Conservation (phyloP, 306 rosid genomes). For the Trifolium dubium region DNA sequence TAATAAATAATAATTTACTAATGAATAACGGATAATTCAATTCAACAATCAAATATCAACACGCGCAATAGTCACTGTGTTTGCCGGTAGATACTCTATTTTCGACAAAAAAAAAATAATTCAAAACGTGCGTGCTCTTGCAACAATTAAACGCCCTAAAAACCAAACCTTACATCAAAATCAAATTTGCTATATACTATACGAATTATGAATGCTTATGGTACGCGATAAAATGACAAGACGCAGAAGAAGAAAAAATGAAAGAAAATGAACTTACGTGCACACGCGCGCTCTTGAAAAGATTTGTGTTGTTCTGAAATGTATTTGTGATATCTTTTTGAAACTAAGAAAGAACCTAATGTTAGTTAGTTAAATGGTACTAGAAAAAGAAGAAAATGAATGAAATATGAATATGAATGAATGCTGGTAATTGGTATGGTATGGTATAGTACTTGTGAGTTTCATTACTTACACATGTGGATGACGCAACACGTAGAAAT, state of each 20-base stretch:
- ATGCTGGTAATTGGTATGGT: constrained; percentile 11
- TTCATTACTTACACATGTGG: constrained; percentile 37
- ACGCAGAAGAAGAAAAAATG: constrained; percentile 1
- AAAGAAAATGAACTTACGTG: constrained; percentile 44
- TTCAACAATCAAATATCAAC: too few relatives aligned
- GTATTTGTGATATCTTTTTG: too few relatives aligned
- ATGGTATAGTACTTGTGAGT: constrained; percentile 20
- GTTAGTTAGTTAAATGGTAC: constrained; percentile 36
- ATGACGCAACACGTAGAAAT: constrained; percentile 45
- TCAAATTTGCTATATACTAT: neutral
- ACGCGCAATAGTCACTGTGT: too few relatives aligned
- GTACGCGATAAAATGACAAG: neutral
- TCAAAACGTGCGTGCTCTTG: constrained; percentile 25
- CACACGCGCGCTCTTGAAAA: constrained; percentile 14
- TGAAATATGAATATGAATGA: constrained; percentile 41
- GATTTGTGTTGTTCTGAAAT: neutral
- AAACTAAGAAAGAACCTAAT: constrained; percentile 25
- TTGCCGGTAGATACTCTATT: too few relatives aligned
- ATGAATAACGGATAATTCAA: neutral
- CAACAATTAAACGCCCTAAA: neutral
- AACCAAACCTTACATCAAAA: constrained; percentile 9
- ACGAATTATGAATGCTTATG: too few relatives aligned
- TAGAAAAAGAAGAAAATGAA: neutral
- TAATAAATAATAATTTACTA: neutral
- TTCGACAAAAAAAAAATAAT: too few relatives aligned